Evolutionary conservation across 805 yeast species (phyloP), one percentile per base, ranked within the genome.

Genomic region (Metschnikowia bowlesiae): DNA sequence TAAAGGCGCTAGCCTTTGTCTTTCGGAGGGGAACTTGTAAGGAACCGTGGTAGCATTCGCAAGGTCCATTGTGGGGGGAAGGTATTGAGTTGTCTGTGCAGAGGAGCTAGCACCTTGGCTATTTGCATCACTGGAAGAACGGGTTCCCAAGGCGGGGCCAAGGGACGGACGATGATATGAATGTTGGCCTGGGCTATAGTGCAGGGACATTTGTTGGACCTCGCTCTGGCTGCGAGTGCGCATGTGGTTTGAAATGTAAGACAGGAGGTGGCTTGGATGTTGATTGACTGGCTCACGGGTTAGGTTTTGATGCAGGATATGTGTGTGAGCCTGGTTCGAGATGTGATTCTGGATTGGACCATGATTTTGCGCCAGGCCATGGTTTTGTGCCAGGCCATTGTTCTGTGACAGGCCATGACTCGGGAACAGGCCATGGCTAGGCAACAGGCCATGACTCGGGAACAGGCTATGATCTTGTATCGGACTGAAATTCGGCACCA

Each of bases 1-100:
- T 14, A 49, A 38, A 11, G 52, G 47, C 29, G 43, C 38, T 29
- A 46, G 48, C n/a, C 32, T 43, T 16, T 30, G 52, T 28, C 41
- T 36, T 6, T 44, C 47, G 11, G 46, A 16, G 18, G 46, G 46
- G 29, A 44, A 44, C 46, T 44, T 44, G 29, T 44, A 44, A 18
- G 46, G 11, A 26, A 31, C 45, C 9, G 16, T 6, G 8, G n/a
- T 34, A 6, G 34, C 6, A 14, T n/a, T n/a, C 33, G 22, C 14
- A 14, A 8, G 26, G 26, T 22, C 31, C 38, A 32, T 10, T 31
- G 29, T n/a, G 7, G 38, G 26, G 6, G 31, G 22, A n/a, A 18
- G n/a, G 26, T 5, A 13, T 32, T 33, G 45, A n/a, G 22, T 2
- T 18, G 13, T 42, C 16, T 42, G 38, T 10, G 22, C 10, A 26